Base-by-base conservation (phyloP, 352 stramenopile species). In the Phytophthora macrochlamydospora region DNA sequence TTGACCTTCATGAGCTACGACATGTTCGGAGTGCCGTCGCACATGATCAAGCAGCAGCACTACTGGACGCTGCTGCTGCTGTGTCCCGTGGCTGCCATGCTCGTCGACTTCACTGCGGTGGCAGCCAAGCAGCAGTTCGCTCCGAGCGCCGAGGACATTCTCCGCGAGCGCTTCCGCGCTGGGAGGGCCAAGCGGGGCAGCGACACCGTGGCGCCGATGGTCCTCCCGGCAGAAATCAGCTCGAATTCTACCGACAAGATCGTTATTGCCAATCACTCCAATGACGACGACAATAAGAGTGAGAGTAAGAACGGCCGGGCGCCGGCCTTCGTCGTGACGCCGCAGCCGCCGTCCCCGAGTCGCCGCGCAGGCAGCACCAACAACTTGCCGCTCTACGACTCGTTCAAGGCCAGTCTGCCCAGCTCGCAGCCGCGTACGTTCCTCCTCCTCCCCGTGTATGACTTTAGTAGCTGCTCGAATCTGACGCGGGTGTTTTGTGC, bases 1-100 rank as follows among this genome's bases (percentile, higher is more conserved):
- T 70, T 89, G 52, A 89, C 83, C n/a, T 89, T 89, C 62, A 67
- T 92, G 57, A 83, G 81, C 67, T 86, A 68, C 59, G 83, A 90
- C 61, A 90, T 90, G 83, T 69, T 72, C 33, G 81, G 81, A 0
- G 79, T 92, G 2, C 76, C 83, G 0, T 13, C 42, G 0, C 60
- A 62, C 12, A 85, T 90, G 79, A 59, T 82, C 6, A 24, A 28
- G 2, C 65, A 81, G 45, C 66, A 79, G 18, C 62, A 83, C 1
- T 89, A 87, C 60, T 92, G 81, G 79, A 70, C 75, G 37, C 46
- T 92, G 37, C 69, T 90, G 40, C 59, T 83, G 30, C 56, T 92
- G 49, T 82, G 69, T 3, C 81, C 83, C 9, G 59, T 87, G 7
- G 70, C 76, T 0, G 78, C 79, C 0, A 66, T 86, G 51, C 35